Base-by-base conservation (phyloP, 2,329 filamentous ascomycete species). In the Hymenoscyphus fraxineus region DNA sequence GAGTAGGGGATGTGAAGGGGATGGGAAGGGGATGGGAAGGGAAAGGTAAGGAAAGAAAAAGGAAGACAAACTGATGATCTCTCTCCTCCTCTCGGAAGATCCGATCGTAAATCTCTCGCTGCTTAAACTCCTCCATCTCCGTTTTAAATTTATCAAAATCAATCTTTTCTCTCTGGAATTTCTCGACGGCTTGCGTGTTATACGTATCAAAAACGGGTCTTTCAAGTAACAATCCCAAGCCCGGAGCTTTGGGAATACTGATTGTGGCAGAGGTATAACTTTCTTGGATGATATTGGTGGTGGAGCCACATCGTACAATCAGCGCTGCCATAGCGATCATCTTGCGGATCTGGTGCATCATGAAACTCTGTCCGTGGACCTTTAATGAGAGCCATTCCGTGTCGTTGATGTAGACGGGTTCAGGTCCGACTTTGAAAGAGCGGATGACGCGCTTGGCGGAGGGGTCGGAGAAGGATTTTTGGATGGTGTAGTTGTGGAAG, bases 291-390 rank as follows among this genome's bases (percentile, higher is more conserved):
- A 90, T 85, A 12, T 85, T 80, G 3, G 88, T 81, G 3, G 90
- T 82, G n/a, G 88, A 88, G 60, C 92, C 95, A 76, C 91, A 96
- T 44, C 95, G 88, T 6, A 96, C 89, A 6, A 94, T 82, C 66
- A 99, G 82, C 40, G 92, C 87, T 9, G 88, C 92, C 89, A 99
- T 93, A 64, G 91, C 92, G 16, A 99, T 92, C 95, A 99, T 98
- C 79, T 98, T 99, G 73, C 95, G 89, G 77, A 99, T 99, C 80
- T 99, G 95, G 78, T 99, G 95, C 95, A 99, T 99, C 95, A 99
- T 99, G 83, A 99, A 99, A 74, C 90, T 94, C 78, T 99, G 95
- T 0, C 95, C 95, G 77, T 99, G 95, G 31, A 99, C 93, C 76
- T 96, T 97, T 70, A 98, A 82, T 55, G 90, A 95, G 4, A 99